phyloP scores from a whole-genome alignment of 2,329 filamentous ascomycete species.

The Neoascochyta sp. region DNA sequence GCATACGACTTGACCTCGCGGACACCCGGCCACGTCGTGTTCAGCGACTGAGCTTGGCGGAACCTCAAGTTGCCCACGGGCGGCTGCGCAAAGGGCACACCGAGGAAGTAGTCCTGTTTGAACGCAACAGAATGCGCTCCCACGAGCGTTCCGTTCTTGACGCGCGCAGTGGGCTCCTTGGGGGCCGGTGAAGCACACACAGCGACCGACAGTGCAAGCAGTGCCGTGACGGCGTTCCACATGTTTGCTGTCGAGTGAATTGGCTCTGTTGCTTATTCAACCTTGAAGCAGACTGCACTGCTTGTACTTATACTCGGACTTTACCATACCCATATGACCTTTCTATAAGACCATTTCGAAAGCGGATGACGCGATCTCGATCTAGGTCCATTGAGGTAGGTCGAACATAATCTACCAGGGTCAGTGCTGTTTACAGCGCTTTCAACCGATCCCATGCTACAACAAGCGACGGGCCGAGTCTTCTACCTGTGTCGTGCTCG shows the following conservation, averaged over 20 bases:
- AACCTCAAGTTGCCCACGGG: slow-evolving; percentile 30
- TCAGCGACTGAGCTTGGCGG: slow-evolving; percentile 8
- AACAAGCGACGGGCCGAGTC: too few species aligned
- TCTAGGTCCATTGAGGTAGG: slow-evolving; percentile 7
- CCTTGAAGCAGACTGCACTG: background rate
- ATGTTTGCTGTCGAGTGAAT: too few species aligned
- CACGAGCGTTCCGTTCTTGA: slow-evolving; percentile 42
- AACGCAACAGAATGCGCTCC: slow-evolving; percentile 37
- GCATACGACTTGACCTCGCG: slow-evolving; percentile 36
- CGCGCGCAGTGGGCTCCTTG: slow-evolving; percentile 22
- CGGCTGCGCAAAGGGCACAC: slow-evolving; percentile 15
- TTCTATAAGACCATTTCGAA: too few species aligned
- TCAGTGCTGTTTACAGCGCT: slow-evolving; percentile 4
- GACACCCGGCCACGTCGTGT: slow-evolving; percentile 25
- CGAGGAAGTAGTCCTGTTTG: slow-evolving; percentile 39
- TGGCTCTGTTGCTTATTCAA: too few species aligned
- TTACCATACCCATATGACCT: too few species aligned
- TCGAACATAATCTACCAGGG: slow-evolving; percentile 2
- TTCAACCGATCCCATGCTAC: too few species aligned
- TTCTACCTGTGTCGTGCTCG: too few species aligned
- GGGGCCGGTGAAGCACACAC: slow-evolving; percentile 1
- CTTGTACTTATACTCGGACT: slow-evolving; percentile 2
- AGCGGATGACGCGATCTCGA: slow-evolving; percentile 10
- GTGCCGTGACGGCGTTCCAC: slow-evolving; percentile 3
- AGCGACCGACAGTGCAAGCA: slow-evolving; percentile 1